Conservation (phyloP, 208 protist species). For the Acanthamoeba lenticulata region DNA sequence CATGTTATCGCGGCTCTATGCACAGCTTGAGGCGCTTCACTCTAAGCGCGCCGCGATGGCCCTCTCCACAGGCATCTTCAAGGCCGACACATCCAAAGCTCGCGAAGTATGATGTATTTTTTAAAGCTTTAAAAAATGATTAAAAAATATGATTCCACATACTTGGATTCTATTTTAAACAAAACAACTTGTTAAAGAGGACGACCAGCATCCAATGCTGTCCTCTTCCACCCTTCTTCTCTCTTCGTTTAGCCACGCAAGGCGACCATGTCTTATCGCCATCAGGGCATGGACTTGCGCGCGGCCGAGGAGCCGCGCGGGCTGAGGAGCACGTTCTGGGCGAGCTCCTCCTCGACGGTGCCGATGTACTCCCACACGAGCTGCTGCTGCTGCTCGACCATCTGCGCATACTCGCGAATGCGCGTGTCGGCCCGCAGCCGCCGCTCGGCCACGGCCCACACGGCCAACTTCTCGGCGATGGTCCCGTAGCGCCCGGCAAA, state of each 20-base stretch:
- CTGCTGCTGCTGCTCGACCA: constrained; percentile 28
- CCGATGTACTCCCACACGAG: constrained; percentile 14
- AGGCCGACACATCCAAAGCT: background rate
- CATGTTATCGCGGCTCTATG: background rate
- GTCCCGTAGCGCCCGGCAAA: background rate
- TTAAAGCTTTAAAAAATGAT: too few species aligned
- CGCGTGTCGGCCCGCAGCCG: background rate
- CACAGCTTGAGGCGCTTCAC: background rate
- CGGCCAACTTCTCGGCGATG: background rate
- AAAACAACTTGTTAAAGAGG: too few species aligned
- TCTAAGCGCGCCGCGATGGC: background rate
- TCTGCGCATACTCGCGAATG: background rate
- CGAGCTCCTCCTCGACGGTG: background rate
- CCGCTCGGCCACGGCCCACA: background rate
- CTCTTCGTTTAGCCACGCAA: too few species aligned
- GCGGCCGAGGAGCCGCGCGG: too few species aligned
- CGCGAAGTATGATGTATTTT: too few species aligned
- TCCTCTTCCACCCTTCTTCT: too few species aligned
- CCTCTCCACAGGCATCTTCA: constrained; percentile 35
- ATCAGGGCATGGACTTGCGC: too few species aligned
- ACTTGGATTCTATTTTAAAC: too few species aligned
- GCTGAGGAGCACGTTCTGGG: background rate
- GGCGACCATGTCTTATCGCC: too few species aligned
- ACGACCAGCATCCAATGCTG: background rate
- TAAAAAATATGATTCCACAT: too few species aligned